Conservation (phyloP, 2,329 filamentous ascomycete species). For the Zalaria sp. region DNA sequence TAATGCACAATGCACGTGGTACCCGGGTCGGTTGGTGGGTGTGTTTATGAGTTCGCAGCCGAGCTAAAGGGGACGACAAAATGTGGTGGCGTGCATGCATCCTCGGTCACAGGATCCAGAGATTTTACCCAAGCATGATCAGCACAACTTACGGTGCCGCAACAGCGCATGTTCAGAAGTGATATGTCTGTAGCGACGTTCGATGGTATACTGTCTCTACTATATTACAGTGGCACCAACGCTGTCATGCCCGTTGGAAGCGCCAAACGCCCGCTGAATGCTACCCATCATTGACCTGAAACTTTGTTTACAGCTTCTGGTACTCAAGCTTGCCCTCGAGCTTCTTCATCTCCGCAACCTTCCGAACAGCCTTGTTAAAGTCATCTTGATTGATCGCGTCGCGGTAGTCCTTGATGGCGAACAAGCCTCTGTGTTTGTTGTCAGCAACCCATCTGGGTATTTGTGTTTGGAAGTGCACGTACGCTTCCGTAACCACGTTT, state of each 20-base stretch:
- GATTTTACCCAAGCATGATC: too few species aligned
- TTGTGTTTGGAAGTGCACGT: conserved; percentile 10
- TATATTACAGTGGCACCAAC: not conserved
- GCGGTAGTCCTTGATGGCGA: conserved; percentile 96
- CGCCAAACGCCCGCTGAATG: not conserved
- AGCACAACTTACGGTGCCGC: too few species aligned
- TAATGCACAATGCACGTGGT: too few species aligned
- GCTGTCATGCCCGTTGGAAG: not conserved
- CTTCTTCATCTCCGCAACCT: conserved; percentile 96
- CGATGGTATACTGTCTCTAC: not conserved
- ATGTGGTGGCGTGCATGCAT: too few species aligned
- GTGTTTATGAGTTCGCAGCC: too few species aligned
- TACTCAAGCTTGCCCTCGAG: conserved; percentile 96
- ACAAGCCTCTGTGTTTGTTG: conserved; percentile 55
- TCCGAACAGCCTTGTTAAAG: conserved; percentile 97
- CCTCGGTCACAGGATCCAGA: too few species aligned
- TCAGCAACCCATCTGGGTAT: conserved; percentile 11
- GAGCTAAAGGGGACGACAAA: too few species aligned
- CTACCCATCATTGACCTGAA: not conserved
- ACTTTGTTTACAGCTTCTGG: conserved; percentile 60
- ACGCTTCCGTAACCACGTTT: conserved; percentile 98
- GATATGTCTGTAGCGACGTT: too few species aligned
- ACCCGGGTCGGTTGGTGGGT: too few species aligned
- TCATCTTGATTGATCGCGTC: conserved; percentile 96
- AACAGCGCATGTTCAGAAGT: too few species aligned